Base-by-base conservation (phyloP, 306 rosid genomes). In the Cucumis cinereus region DNA sequence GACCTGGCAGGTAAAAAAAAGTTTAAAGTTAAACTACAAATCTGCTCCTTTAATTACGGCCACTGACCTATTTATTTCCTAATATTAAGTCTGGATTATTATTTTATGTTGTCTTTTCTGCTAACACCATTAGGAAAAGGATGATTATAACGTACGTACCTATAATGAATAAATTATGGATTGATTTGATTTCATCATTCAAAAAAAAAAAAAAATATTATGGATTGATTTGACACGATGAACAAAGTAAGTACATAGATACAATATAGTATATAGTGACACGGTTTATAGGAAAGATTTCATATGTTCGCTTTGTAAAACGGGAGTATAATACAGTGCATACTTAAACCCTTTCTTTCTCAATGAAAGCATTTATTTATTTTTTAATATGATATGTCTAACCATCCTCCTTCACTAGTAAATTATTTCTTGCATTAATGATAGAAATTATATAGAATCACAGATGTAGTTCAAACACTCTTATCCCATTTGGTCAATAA, bases 1-100 rank as follows among this genome's bases (percentile, higher is more conserved):
- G 79, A 94, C 98, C 23, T 94, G 98, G 98, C 98, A 90, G 98
- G 98, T 93, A 88, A 64, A 5, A 6, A 7, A 26, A 24, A 7
- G 2, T 2, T 16, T 30, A 61, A 61, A 35, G 23, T 62, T 17
- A 63, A 64, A 64, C 50, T 64, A 36, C 26, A 4, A n/a, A 38
- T 66, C 15, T 40, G 19, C 52, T 66, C 72, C 69, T 62, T 36
- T 8, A 66, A n/a, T 38, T 66, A 36, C 10, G 73, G 52, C 38
- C 19, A 10, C 26, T 36, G 3, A 35, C 8, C 5, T 35, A 63
- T 17, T 63, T 35, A 63, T 8, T 17, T 63, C 70, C 9, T 26
- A 15, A 28, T 1, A 58, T 58, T 26, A 28, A 62, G 43, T 30
- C n/a, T 33, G 6, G 10, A 63, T 36, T 20, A 5, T 11, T 66